A percentile compares a stretch with the other conserved stretches of the same genome.
Evolutionary conservation across 2,329 filamentous ascomycete genomes (phyloP).

Genomic region (Dothistroma septosporum): DNA sequence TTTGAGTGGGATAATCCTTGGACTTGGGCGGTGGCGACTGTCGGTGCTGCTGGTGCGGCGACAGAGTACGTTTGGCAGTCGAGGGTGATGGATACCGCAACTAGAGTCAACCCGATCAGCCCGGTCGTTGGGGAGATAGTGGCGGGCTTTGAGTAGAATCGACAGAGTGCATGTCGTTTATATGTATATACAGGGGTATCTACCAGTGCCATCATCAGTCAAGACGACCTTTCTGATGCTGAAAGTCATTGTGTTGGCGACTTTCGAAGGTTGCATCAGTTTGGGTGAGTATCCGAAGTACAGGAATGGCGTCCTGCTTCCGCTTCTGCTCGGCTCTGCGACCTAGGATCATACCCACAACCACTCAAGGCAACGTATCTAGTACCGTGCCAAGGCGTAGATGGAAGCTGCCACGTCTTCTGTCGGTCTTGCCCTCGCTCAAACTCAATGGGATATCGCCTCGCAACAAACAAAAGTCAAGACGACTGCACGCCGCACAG

Average conservation of each 20-base stretch:
- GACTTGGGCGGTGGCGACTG: constrained; percentile 51
- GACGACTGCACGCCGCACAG: background rate
- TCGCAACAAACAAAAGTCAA: background rate
- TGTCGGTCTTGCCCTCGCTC: background rate
- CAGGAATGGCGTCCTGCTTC: background rate
- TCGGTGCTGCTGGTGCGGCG: constrained; percentile 46
- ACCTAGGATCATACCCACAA: background rate
- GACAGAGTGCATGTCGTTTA: background rate
- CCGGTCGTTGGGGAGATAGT: constrained; percentile 9
- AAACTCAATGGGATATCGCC: background rate
- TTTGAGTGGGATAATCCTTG: constrained; percentile 53
- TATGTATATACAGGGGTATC: background rate
- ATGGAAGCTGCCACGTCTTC: background rate
- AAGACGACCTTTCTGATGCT: background rate
- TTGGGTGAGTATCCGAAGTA: background rate
- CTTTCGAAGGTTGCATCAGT: background rate
- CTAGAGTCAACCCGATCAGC: constrained; percentile 6
- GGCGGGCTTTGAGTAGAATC: constrained; percentile 7
- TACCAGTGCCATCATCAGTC: background rate
- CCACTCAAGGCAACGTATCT: background rate
- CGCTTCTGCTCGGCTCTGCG: background rate
- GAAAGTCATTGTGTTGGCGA: background rate
- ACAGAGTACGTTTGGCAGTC: constrained; percentile 11
- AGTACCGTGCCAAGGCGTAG: background rate
- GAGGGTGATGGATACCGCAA: background rate